Percentiles rank a stretch among this genome's conserved stretches.
Conservation (phyloP, 2,329 filamentous ascomycete species). For the Corynespora cassiicola region DNA sequence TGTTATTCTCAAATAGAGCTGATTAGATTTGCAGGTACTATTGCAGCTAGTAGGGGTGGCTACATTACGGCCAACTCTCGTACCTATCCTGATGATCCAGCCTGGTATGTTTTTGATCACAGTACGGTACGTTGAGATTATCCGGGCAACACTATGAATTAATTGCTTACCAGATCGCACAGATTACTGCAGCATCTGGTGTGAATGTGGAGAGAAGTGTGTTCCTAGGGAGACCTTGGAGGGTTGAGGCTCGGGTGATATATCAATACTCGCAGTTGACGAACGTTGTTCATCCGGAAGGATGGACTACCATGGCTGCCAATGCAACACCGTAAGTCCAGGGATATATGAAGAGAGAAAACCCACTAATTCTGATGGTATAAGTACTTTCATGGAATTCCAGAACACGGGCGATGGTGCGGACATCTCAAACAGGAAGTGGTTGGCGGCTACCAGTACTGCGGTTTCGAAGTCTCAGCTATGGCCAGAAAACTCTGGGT, state of each 20-base stretch:
- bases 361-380: too few relatives aligned
- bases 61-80: conserved; percentile 17
- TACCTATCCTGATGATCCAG: conserved; percentile 18
- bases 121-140: too few relatives aligned
- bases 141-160: too few relatives aligned
- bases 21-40: too few relatives aligned
- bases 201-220: conserved; percentile 42
- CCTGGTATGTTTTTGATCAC: conserved; percentile 60
- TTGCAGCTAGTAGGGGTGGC: conserved; percentile 9
- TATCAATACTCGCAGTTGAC: conserved; percentile 57
- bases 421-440: conserved; percentile 49
- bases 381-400: conserved; percentile 63
- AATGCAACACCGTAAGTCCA: conserved; percentile 9
- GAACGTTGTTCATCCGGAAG: conserved; percentile 61
- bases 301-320: conserved; percentile 58
- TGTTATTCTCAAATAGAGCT: too few relatives aligned
- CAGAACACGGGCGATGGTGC: conserved; percentile 62
- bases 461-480: conserved; percentile 49
- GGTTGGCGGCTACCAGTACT: conserved; percentile 42
- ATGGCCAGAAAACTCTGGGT: conserved; percentile 45
- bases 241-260: conserved; percentile 52
- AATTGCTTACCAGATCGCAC: too few relatives aligned
- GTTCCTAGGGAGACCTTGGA: conserved; percentile 60
- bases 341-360: conserved; percentile 6
- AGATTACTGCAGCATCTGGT: conserved; percentile 46